Conservation (phyloP, 768 basidiomycete genomes). For the Tylopilus balloui region DNA sequence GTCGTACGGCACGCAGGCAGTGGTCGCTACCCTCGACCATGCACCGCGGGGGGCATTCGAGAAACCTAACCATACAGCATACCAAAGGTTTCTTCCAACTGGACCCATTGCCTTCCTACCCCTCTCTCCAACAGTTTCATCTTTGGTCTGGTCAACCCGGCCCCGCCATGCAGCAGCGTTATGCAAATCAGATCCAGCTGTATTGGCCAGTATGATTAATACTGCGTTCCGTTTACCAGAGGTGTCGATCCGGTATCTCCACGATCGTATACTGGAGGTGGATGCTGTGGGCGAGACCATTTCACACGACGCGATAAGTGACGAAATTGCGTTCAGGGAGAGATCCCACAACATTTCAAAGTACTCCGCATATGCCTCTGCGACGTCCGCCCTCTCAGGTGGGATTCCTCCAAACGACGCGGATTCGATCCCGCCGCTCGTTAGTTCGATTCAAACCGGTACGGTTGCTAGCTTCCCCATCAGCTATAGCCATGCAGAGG, state of each 20-base stretch:
- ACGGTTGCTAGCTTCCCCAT: slow-evolving; percentile 89
- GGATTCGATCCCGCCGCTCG: slow-evolving; percentile 67
- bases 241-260: slow-evolving; percentile 63
- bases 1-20: slow-evolving; percentile 83
- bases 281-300: slow-evolving; percentile 43
- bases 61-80: slow-evolving; percentile 73
- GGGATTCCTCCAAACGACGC: slow-evolving; percentile 62
- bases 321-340: slow-evolving; percentile 74
- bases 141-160: slow-evolving; percentile 92
- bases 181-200: slow-evolving; percentile 55
- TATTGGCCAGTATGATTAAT: slow-evolving; percentile 76
- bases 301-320: slow-evolving; percentile 44
- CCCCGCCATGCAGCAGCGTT: slow-evolving; percentile 73
- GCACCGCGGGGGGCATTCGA: slow-evolving; percentile 58
- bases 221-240: slow-evolving; percentile 85
- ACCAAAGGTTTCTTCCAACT: slow-evolving; percentile 91
- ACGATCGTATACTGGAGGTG: slow-evolving; percentile 55
- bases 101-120: slow-evolving; percentile 96
- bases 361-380: slow-evolving; percentile 60
- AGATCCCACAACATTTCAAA: slow-evolving; percentile 59
- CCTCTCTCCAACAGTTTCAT: slow-evolving; percentile 69
- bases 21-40: slow-evolving; percentile 87
- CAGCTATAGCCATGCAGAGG: slow-evolving; percentile 78
- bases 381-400: slow-evolving; percentile 27
- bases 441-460: slow-evolving; percentile 63